phyloP scores from a whole-genome alignment of 1,139 yeast species.

The Blastobotrys indianensis region DNA sequence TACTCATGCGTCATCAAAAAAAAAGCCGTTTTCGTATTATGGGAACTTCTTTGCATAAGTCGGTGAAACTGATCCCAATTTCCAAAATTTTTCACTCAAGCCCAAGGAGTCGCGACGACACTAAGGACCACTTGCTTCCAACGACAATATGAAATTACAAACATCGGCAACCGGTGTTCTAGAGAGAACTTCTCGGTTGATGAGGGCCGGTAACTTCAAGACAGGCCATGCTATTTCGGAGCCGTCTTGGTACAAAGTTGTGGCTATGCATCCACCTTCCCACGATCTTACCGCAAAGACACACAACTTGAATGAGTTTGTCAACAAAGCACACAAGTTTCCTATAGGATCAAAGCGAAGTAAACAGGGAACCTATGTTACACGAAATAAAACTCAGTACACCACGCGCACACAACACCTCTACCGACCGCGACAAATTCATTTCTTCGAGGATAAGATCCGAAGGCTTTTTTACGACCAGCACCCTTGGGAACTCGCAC shows the following conservation, averaged over 20 bases:
- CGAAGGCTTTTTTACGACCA: slow-evolving; percentile 79
- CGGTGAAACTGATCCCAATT: not conserved
- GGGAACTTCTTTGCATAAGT: too few relatives aligned
- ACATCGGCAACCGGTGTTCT: slow-evolving; percentile 63
- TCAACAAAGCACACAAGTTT: slow-evolving; percentile 19
- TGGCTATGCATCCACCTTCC: slow-evolving; percentile 73
- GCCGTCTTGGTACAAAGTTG: slow-evolving; percentile 85
- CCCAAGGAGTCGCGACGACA: not conserved
- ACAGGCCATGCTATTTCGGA: slow-evolving; percentile 47
- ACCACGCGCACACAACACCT: slow-evolving; percentile 35
- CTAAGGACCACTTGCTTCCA: slow-evolving; percentile 1
- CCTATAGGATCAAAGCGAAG: slow-evolving; percentile 14
- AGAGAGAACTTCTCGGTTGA: slow-evolving; percentile 42
- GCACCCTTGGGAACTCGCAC: slow-evolving; percentile 97
- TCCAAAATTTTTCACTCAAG: slow-evolving; percentile 8
- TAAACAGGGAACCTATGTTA: slow-evolving; percentile 39
- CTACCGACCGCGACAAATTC: slow-evolving; percentile 56
- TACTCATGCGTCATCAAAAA: too few relatives aligned
- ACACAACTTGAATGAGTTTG: slow-evolving; percentile 39
- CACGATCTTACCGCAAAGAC: slow-evolving; percentile 47
- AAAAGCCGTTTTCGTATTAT: too few relatives aligned
- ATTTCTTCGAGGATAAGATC: slow-evolving; percentile 74
- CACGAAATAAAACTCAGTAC: slow-evolving; percentile 38
- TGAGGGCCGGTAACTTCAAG: slow-evolving; percentile 19
- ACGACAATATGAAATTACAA: slow-evolving; percentile 54